Conservation (phyloP, 495 filamentous ascomycete genomes). For the Penicillium bialowiezense region DNA sequence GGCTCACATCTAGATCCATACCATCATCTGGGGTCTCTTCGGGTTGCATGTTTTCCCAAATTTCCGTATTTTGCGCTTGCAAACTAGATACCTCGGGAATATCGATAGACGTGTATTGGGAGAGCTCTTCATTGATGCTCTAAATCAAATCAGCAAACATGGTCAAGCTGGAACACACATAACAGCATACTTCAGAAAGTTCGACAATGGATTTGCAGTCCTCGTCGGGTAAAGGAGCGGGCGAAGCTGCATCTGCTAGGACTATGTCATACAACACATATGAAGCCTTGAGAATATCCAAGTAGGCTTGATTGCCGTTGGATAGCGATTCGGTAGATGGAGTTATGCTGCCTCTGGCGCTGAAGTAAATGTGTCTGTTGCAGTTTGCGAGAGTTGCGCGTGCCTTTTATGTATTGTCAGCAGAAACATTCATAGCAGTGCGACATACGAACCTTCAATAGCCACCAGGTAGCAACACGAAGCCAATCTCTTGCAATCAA, state of each 20-base stretch:
- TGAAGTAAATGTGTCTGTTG: slow-evolving; percentile 22
- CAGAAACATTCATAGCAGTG: not conserved
- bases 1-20: slow-evolving; percentile 15
- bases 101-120: slow-evolving; percentile 28
- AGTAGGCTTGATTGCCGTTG: slow-evolving; percentile 33
- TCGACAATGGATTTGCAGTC: slow-evolving; percentile 40
- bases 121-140: slow-evolving; percentile 36
- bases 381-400: slow-evolving; percentile 24
- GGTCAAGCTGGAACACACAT: too few relatives aligned
- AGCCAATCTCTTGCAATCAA: slow-evolving; percentile 38
- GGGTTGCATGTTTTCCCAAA: slow-evolving; percentile 38
- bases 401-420: slow-evolving; percentile 12
- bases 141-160: slow-evolving; percentile 12
- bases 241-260: slow-evolving; percentile 23
- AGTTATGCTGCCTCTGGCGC: slow-evolving; percentile 24
- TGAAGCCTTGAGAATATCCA: slow-evolving; percentile 42
- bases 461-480: slow-evolving; percentile 43
- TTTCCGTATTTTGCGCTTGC: slow-evolving; percentile 28
- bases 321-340: slow-evolving; percentile 23
- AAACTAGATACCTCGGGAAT: slow-evolving; percentile 26
- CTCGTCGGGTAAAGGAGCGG: slow-evolving; percentile 30
- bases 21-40: slow-evolving; percentile 26
- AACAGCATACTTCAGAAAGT: slow-evolving; percentile 32
- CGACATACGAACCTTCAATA: slow-evolving; percentile 34
- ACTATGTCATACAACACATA: slow-evolving; percentile 42